phyloP scores from a whole-genome alignment of 805 yeast species.

The Candida corydali region DNA sequence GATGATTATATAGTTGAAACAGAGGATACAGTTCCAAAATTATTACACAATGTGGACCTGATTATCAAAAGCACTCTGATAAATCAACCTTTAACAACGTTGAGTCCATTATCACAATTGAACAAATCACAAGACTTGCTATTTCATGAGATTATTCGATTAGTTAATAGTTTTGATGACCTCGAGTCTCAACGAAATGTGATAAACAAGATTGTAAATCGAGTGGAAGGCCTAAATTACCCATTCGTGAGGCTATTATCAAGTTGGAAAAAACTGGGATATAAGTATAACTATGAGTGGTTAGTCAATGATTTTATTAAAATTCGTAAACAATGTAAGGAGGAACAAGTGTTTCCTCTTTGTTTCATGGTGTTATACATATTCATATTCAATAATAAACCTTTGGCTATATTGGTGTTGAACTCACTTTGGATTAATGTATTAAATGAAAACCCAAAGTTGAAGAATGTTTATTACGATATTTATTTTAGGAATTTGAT shows the following conservation, averaged over 20 bases:
- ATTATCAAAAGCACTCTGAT: no score
- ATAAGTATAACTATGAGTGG: not conserved
- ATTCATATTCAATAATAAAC: not conserved
- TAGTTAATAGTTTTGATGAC: not conserved
- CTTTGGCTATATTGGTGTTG: not conserved
- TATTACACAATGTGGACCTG: no score
- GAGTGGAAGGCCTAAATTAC: not conserved
- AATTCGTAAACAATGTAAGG: not conserved
- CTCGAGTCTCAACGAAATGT: not conserved
- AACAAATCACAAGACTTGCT: not conserved
- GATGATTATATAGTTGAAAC: no score
- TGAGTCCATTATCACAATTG: not conserved
- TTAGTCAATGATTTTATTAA: not conserved
- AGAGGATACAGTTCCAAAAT: no score
- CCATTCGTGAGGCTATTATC: not conserved
- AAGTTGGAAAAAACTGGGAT: not conserved
- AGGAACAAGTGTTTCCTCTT: not conserved
- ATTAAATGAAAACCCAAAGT: not conserved
- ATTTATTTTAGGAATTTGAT: conserved; percentile 1
- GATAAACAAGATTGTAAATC: not conserved
- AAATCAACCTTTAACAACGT: no score
- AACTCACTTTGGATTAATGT: conserved; percentile 1
- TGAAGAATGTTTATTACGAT: not conserved
- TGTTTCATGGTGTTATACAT: not conserved
- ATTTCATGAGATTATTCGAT: not conserved